Base-by-base conservation (phyloP, 352 stramenopile species). In the Blastocystis sp. region DNA sequence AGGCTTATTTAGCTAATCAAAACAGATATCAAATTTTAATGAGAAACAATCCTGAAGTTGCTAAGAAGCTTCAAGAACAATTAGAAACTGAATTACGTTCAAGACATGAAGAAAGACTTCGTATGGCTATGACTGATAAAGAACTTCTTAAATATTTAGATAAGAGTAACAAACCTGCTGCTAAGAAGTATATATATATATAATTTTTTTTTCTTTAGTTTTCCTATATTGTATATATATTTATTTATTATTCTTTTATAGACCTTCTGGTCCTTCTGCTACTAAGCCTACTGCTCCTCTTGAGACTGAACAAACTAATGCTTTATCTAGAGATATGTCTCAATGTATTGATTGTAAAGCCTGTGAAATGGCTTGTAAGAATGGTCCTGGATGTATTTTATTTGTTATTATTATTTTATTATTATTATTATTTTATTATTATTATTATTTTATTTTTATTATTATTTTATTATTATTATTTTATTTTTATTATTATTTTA, bases 321-420 rank as follows among this genome's bases (percentile, higher is more conserved):
- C 48, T 1, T 68, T 73, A 6, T 65, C 46, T 24, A 28, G 66
- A 40, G 68, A 73, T 32, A 70, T 71, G 66, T 42, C 45, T 2
- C 67, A 68, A 32, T 73, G 70, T 33, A 67, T 75, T 34, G 68
- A 73, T 33, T 75, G 70, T 36, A 68, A 67, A 25, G 40, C 67
- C 21, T 75, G 70, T 41, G 66, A 70, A 2, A 44, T 65, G 13
- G 68, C 68, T 24, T 75, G 70, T 55, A 43, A 41, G 41, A 62
- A 66, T 33, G n/a, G n/a, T n/a, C 57, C 68, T 27, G 58, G 68
- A 27, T 65, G 67, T 36, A 56, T 62, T 13, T 58, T 65, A 9
- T 65, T 68, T n/a, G 67, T 65, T 1, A 64, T 72, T 42, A 58
- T 67, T 0, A 41, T 62, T 31, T 32, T 46, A n/a, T n/a, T n/a